These are phyloP conservation scores for Spathaspora girioi DNA, from an alignment of 805 yeast species.

Conservation along the genomic window DNA sequence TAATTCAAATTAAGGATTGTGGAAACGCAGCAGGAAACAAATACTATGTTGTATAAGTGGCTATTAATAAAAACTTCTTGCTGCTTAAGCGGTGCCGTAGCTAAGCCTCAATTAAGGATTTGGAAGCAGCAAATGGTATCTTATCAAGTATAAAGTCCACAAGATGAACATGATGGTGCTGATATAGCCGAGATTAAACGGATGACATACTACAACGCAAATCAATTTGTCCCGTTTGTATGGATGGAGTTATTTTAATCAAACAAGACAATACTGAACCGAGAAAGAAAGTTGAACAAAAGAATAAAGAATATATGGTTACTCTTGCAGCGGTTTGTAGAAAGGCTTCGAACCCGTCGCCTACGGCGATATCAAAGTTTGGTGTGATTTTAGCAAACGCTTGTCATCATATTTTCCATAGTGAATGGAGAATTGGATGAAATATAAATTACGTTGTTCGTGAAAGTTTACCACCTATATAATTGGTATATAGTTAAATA, in stretches of 20 bases:
- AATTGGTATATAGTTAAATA: background rate
- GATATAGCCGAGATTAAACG: too few relatives aligned
- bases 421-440: conserved; percentile 91
- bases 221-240: conserved; percentile 86
- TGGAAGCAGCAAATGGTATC: conserved; percentile 56
- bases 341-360: too few relatives aligned
- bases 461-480: conserved; percentile 77
- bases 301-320: conserved; percentile 57
- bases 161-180: conserved; percentile 20
- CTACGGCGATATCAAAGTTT: too few relatives aligned
- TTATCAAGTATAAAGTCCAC: conserved; percentile 30
- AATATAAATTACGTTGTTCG: conserved; percentile 85
- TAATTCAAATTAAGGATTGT: too few relatives aligned
- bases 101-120: conserved; percentile 52
- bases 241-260: conserved; percentile 56
- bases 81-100: too few relatives aligned
- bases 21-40: too few relatives aligned
- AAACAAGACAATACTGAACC: conserved; percentile 11
- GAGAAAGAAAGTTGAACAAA: conserved; percentile 25
- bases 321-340: too few relatives aligned
- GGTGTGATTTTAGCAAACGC: too few relatives aligned
- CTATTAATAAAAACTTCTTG: too few relatives aligned
- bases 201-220: conserved; percentile 36
- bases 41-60: too few relatives aligned
- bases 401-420: conserved; percentile 85